Evolutionary conservation across 257 asterid species (phyloP), one percentile per base, ranked within the genome.

Genomic region (Petunia axillaris): DNA sequence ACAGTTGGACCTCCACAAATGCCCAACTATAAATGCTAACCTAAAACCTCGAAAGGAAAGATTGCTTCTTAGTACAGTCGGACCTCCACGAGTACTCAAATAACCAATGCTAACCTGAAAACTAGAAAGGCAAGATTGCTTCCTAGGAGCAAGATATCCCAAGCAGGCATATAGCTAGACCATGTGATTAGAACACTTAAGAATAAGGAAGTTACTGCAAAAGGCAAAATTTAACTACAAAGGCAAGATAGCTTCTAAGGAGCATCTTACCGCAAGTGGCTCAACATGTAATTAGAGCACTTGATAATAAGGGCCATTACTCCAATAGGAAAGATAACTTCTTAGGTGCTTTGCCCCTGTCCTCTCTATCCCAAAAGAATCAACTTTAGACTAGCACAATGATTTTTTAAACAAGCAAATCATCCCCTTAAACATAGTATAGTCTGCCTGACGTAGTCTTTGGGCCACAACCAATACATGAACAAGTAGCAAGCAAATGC

Each of bases 261-360:
- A 35, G 5, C 25, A 50, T 48, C 41, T 71, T 48, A 48, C 35
- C 13, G 1, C 58, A 68, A 68, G 16, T 5, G 25, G 13, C 77
- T 36, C 8, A 67, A 68, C 58, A 25, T 16, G 77, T 7, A 46
- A 25, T 1, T 36, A 46, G 59, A 46, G 4, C 77, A 46, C 77
- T 46, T 70, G 10, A 35, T 46, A 35, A 71, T 48, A 48, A 5
- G 35, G 9, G 11, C 3, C 77, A 57, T 57, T 48, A 35, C 43
- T 48, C 43, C 77, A 71, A 46, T 13, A 71, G 59, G 58, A 15
- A 71, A 71, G 60, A 70, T 16, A 15, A 25, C 76, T 70, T 46
- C 41, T 10, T 46, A 25, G 76, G 58, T 70, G 76, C 16, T 46
- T 25, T n/a, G 9, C 4, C 58, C 15, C 25, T 1, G 16, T 6